Conservation (phyloP, 164 flowering plant genomes). For the Nymphaea thermarum region DNA sequence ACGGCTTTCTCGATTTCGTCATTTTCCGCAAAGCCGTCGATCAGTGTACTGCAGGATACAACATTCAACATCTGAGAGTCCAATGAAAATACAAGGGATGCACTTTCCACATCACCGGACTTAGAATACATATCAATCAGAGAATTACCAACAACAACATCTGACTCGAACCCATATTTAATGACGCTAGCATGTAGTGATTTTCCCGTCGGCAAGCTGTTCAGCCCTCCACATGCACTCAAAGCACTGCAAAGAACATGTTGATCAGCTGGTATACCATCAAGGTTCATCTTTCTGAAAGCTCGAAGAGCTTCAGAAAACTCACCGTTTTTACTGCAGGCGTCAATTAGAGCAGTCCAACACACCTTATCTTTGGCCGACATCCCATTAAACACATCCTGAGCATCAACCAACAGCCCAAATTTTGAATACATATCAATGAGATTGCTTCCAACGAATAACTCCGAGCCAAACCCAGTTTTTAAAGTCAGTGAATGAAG, state of each 20-base stretch:
- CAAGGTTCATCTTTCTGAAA: constrained; percentile 25
- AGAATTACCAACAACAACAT: constrained; percentile 32
- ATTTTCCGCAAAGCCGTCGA: constrained; percentile 35
- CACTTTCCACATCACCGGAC: constrained; percentile 32
- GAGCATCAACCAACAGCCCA: constrained; percentile 29
- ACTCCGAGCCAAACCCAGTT: constrained; percentile 26
- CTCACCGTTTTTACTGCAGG: constrained; percentile 36
- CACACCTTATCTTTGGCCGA: constrained; percentile 38
- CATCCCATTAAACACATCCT: constrained; percentile 36
- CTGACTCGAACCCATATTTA: constrained; percentile 26
- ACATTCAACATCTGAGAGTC: constrained; percentile 21
- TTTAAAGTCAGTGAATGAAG: constrained; percentile 37
- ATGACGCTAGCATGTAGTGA: constrained; percentile 29
- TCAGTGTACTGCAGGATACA: constrained; percentile 38
- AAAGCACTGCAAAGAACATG: constrained; percentile 27
- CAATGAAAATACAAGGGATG: constrained; percentile 22
- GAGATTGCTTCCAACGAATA: constrained; percentile 38
- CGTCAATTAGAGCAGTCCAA: constrained; percentile 52
- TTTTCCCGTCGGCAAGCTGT: constrained; percentile 20
- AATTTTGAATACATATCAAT: constrained; percentile 41
- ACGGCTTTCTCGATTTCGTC: constrained; percentile 26
- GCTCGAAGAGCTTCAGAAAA: constrained; percentile 27
- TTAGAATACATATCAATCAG: constrained; percentile 43
- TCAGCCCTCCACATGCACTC: constrained; percentile 30
- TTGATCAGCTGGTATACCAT: constrained; percentile 22